Base-by-base conservation (phyloP, 257 asterid genomes). In the Mentha longifolia region DNA sequence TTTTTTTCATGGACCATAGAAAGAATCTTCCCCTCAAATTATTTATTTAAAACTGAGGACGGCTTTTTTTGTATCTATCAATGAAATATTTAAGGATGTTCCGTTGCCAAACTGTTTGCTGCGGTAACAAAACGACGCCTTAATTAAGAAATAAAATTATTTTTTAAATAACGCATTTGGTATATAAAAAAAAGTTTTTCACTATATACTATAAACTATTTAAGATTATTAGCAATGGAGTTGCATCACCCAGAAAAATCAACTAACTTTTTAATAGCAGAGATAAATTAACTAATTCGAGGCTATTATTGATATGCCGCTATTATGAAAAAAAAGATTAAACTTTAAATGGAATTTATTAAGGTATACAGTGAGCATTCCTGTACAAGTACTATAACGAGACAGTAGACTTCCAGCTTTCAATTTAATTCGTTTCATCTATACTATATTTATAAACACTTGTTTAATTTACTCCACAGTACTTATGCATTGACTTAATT, bases 21-120 rank as follows among this genome's bases (percentile, higher is more conserved):
- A 61, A 62, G 71, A 68, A 75, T 61, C 71, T 61, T 68, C 49
- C 9, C 62, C 49, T 13, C 15, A 13, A 71, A 37, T 46, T 22
- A 8, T 58, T 35, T 5, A 15, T 5, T 15, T 14, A 14, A 59
- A 58, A 56, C 0, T n/a, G n/a, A 31, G 41, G 75, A 4, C 79
- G 39, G 59, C 49, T 39, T 42, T 58, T 58, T 55, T 61, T 6
- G 35, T 42, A 16, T 61, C 17, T n/a, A 9, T 8, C 39, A 11
- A 8, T 11, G 65, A 20, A 51, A 8, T 6, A 61, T 16, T 67
- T 67, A 54, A 13, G 68, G 10, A 39, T 17, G 54, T 19, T 41
- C 77, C 17, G 25, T 71, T 25, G 74, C 45, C 59, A 49, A 16
- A 9, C 42, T 39, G 31, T 39, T 77, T 55, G 51, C 72, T 43